phyloP scores from a whole-genome alignment of 2,329 filamentous ascomycete species.

The Penicillium hesseltinei region DNA sequence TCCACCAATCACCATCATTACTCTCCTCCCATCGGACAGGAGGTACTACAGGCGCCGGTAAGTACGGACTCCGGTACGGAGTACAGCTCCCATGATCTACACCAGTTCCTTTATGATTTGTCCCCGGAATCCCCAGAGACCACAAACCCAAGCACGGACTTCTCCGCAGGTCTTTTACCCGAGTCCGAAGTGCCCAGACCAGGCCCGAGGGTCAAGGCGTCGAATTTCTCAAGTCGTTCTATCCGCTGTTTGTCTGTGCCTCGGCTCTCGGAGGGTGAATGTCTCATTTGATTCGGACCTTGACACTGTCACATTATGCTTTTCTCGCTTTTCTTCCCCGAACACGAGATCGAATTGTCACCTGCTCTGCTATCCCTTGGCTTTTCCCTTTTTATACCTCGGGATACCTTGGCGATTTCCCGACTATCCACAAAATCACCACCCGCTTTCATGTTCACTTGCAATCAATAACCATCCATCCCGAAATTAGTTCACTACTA shows the following conservation, averaged over 20 bases:
- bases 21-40: constrained; percentile 72
- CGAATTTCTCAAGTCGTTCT: neutral
- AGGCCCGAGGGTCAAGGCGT: neutral
- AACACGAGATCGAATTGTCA: neutral
- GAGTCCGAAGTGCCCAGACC: constrained; percentile 6
- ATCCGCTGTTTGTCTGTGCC: neutral
- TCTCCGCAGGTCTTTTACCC: constrained; percentile 1
- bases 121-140: neutral
- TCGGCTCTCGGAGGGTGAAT: constrained; percentile 3
- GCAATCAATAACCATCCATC: neutral
- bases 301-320: neutral
- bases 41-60: constrained; percentile 71
- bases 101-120: constrained; percentile 2
- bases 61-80: constrained; percentile 6
- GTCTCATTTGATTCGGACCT: constrained; percentile 1
- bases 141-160: constrained; percentile 9
- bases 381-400: neutral
- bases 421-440: neutral
- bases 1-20: constrained; percentile 80
- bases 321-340: neutral
- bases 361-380: constrained; percentile 2
- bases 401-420: constrained; percentile 1
- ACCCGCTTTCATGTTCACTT: neutral
- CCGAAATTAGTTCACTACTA: neutral
- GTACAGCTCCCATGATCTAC: constrained; percentile 3